These are phyloP conservation scores for Salvia sclarea DNA, from an alignment of 305 asterid species.

Conservation along the genomic window DNA sequence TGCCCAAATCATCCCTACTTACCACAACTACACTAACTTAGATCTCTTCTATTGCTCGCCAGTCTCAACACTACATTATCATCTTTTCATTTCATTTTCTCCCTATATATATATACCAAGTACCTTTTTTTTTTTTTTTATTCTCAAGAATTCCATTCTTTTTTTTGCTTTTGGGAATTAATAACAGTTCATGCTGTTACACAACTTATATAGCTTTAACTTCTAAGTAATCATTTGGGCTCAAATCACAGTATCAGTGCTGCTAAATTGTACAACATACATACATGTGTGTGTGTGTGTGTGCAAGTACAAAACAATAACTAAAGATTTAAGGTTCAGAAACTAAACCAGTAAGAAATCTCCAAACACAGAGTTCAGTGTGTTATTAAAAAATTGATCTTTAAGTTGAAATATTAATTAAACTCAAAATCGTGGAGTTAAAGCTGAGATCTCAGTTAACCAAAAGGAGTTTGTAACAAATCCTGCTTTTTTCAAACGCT, in stretches of 20 bases:
- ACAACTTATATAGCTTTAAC: neutral
- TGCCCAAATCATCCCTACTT: neutral
- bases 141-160: neutral
- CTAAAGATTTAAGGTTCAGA: slow-evolving; percentile 12
- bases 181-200: neutral
- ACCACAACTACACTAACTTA: neutral
- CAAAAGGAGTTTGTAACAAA: slow-evolving; percentile 7
- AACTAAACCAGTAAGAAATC: neutral
- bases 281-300: neutral
- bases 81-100: neutral
- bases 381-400: neutral
- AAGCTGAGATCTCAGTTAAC: slow-evolving; percentile 30
- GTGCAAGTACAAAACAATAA: neutral
- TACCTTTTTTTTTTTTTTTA: too few species aligned
- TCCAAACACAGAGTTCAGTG: neutral
- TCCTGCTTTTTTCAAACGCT: neutral
- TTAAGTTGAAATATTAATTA: neutral
- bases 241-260: neutral
- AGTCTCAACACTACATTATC: neutral
- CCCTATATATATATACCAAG: neutral
- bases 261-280: neutral
- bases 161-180: neutral
- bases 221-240: neutral
- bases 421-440: neutral
- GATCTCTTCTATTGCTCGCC: neutral